Percentiles rank a stretch among this genome's conserved stretches.
phyloP scores from a whole-genome alignment of 495 filamentous ascomycete genomes.

The Astrothelium macrocarpum region DNA sequence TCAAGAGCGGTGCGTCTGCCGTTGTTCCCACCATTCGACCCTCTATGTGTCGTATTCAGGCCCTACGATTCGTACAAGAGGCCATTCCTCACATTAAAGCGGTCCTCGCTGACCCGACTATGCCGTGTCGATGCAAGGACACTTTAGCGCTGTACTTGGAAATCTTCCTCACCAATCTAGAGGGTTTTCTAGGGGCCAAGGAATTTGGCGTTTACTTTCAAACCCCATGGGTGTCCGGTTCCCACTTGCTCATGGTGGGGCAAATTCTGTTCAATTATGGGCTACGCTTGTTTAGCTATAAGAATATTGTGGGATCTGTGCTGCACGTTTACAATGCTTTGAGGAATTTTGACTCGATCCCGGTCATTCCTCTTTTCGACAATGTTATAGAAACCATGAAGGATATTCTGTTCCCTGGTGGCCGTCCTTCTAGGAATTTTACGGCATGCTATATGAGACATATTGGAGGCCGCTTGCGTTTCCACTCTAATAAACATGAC shows the following conservation, averaged over 20 bases:
- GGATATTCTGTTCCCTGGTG: slow-evolving; percentile 21
- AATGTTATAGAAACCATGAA: slow-evolving; percentile 11
- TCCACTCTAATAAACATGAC: slow-evolving; percentile 17
- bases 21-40: background rate
- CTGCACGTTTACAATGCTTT: slow-evolving; percentile 24
- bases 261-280: slow-evolving; percentile 22
- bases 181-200: slow-evolving; percentile 15
- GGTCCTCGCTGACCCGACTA: slow-evolving; percentile 16
- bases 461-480: slow-evolving; percentile 21
- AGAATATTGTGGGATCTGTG: slow-evolving; percentile 21
- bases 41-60: slow-evolving; percentile 19
- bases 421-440: slow-evolving; percentile 21
- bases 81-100: slow-evolving; percentile 11
- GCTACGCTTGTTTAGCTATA: slow-evolving; percentile 22
- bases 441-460: slow-evolving; percentile 19
- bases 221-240: slow-evolving; percentile 22
- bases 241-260: slow-evolving; percentile 22
- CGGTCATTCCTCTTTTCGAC: slow-evolving; percentile 20
- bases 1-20: slow-evolving; percentile 15
- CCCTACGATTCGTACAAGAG: slow-evolving; percentile 21
- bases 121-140: slow-evolving; percentile 24
- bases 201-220: slow-evolving; percentile 23
- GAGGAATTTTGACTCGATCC: slow-evolving; percentile 9
- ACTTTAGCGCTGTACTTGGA: slow-evolving; percentile 24
- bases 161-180: slow-evolving; percentile 17